Evolutionary conservation across 352 stramenopile genomes (phyloP), one percentile per base, ranked within the genome.

Genomic region (Globisporangium parvum): DNA sequence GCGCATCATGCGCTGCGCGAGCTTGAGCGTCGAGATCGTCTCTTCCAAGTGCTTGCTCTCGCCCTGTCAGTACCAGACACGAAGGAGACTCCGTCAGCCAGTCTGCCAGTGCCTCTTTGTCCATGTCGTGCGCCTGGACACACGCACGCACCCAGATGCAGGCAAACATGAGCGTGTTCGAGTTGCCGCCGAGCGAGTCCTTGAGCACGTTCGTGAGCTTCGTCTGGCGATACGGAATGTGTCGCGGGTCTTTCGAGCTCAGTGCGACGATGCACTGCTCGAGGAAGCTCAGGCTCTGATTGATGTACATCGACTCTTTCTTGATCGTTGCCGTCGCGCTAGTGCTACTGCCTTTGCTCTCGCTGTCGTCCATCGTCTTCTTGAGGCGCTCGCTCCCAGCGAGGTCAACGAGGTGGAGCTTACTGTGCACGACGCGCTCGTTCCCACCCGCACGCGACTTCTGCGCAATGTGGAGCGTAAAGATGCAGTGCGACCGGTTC

Each of bases 281-380:
- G 23, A 99, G 70, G 57, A 96, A 97, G 48, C 90, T 97, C 37
- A 99, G 72, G 39, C 85, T 97, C 73, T 97, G 93, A 70, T 98
- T 98, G 62, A 99, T 98, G 73, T 98, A 98, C 79, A 96, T 98
- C 41, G 84, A 96, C 63, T 99, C 96, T 63, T 98, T 96, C 76
- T 98, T 96, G 63, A 97, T 95, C 2, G 89, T 94, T 31, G 80
- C 77, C 49, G 85, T 51, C 31, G 60, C 17, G 37, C 31, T 63
- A 40, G 23, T 63, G 33, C 48, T 46, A 26, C 47, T 20, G 39
- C 56, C 51, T 48, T 70, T 46, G 17, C 56, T 39, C 28, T 53
- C 51, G 28, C 73, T 65, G 53, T 87, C 73, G 40, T 95, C 76
- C 40, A 97, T 73, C 1, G 91, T 96, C 66, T 97, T 98, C 73